These are phyloP conservation scores for Citrus inodora DNA, from an alignment of 345 rosid genomes.

Conservation along the genomic window DNA sequence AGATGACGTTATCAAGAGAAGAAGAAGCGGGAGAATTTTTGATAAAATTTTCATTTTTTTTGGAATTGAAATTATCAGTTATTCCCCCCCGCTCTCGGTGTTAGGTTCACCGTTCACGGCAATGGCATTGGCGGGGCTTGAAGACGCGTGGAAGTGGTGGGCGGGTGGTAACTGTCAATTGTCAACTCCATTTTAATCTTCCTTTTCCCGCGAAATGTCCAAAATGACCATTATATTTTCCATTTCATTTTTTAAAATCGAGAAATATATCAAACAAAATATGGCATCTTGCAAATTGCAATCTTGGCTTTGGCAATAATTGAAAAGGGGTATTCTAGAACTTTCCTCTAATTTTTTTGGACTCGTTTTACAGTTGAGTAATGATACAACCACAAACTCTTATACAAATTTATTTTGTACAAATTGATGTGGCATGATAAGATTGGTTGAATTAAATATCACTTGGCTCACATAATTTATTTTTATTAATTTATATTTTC, in stretches of 20 bases:
- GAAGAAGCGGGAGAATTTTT: conserved; percentile 13
- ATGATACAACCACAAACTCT: too few relatives aligned
- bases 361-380: background rate
- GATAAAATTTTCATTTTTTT: background rate
- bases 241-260: background rate
- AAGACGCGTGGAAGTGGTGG: background rate
- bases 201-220: background rate
- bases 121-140: background rate
- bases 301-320: background rate
- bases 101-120: background rate
- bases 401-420: too few relatives aligned
- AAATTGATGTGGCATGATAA: too few relatives aligned
- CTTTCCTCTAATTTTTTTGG: background rate
- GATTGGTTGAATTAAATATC: too few relatives aligned
- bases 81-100: background rate
- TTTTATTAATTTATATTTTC: too few relatives aligned
- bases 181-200: background rate
- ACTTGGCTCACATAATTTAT: too few relatives aligned
- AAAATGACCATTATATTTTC: background rate
- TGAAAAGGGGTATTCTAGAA: background rate
- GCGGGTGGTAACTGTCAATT: background rate
- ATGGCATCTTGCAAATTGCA: too few relatives aligned
- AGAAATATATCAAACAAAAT: background rate
- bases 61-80: background rate
- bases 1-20: conserved; percentile 28